Base-by-base conservation (phyloP, 1,139 yeast species). In the Geotrichum reessii region DNA sequence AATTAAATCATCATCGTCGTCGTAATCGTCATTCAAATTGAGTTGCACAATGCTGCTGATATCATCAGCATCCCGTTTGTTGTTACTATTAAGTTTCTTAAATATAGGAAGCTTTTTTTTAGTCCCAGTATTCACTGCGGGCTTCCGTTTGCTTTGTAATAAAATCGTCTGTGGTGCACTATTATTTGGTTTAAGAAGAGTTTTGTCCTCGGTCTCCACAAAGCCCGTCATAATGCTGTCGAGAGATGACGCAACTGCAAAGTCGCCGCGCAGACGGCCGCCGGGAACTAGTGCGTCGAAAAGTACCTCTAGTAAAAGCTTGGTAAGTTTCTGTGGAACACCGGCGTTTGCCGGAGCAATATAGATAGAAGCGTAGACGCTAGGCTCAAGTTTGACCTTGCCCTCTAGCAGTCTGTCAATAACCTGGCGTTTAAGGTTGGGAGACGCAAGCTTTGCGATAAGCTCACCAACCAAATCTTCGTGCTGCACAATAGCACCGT, bases 201-300 rank as follows among this genome's bases (percentile, higher is more conserved):
- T 76, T 37, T 76, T 78, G 24, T 75, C 76, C 49, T 69, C 72
- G 19, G 74, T 76, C 57, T 75, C 77, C 1, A 82, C 69, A 63
- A 87, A 83, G 0, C 95, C 95, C 11, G 80, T 76, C 79, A 84
- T 77, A 54, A 86, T 74, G 28, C 83, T 87, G 61, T 83, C 84
- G 59, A 86, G 70, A 63, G 81, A 49, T 8, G 59, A 81, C 1
- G 62, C 19, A 59, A 65, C 21, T 81, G 85, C 65, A 76, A 78
- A 66, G 75, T 63, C 64, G 12, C 92, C 93, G 17, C 69, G 28
- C 66, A 86, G 71, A 44, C 63, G 69, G 19, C 90, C 92, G 17
- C 77, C 78, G 22, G 73, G 71, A 28, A 70, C 71, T 63, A 84
- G 71, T 1, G 81, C 67, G 1, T 70, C 71, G 66, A 69, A 76